Conservation (phyloP, 345 rosid genomes). For the Eucalyptus regnans region DNA sequence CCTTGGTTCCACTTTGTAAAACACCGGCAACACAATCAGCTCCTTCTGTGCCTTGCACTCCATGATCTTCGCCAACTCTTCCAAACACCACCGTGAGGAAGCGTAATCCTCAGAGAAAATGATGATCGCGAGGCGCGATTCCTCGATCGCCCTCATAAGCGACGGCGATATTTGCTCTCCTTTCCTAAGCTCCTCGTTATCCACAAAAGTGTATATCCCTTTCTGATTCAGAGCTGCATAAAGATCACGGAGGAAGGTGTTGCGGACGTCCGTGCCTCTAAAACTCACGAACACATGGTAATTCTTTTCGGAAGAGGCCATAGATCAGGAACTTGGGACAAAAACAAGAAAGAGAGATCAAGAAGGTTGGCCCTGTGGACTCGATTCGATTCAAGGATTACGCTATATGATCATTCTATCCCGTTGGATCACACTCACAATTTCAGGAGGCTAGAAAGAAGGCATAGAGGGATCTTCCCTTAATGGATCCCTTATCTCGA, state of each 20-base stretch:
- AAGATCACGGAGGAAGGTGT: accelerated
- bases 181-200: neutral
- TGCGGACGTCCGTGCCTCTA: neutral
- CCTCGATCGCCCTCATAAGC: neutral
- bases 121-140: accelerated
- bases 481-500: neutral
- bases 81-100: neutral
- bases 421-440: neutral
- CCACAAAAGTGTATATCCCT: neutral
- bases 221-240: accelerated
- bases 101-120: accelerated
- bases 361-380: accelerated
- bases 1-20: neutral
- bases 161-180: neutral
- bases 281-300: neutral
- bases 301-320: neutral
- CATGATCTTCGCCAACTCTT: neutral
- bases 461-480: neutral
- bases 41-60: neutral
- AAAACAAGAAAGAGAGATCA: neutral
- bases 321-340: neutral
- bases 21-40: neutral
- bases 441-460: neutral
- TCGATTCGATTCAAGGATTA: neutral
- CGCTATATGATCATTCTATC: accelerated